Base-by-base conservation (phyloP, 768 basidiomycete genomes). In the Sporobolomyces roseus region DNA sequence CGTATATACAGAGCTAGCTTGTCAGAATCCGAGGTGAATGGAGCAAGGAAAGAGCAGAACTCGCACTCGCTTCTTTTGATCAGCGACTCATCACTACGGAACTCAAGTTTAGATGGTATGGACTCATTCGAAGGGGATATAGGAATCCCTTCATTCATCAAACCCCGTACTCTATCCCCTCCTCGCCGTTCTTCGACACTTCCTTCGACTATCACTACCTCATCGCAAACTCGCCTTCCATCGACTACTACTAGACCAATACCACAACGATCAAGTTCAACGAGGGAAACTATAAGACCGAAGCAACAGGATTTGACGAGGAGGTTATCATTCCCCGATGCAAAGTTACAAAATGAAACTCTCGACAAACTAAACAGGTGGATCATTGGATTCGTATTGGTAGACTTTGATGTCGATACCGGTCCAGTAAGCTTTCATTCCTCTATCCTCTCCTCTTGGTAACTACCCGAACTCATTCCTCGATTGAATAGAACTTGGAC, bases 321-420 rank as follows among this genome's bases (percentile, higher is more conserved):
- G 29, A 35, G 56, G 16, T 38, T 69, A n/a, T 64, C 62, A 33
- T 69, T 69, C 45, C 68, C 68, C 12, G 23, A 46, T 25, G 43
- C 36, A 13, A 33, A 21, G 6, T 58, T 69, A 45, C 43, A 60
- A 16, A 43, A 36, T 23, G 48, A 48, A 29, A 50, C 53, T 10
- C 50, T 68, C 13, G 46, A 25, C 5, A 4, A 32, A 9, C 27
- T 73, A 23, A 35, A 52, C 29, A 36, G 62, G 5, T 73, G 36
- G 50, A 25, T 72, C 54, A n/a, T 70, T 51, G 55, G 55, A 21
- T 69, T 74, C 45, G 71, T 70, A 7, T 14, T 76, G 19, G 73
- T 76, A 33, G 65, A 74, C 25, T 75, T 75, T 52, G 75, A 75
- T 52, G 32, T 75, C 25, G 75, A 75, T 53, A 25, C 45, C n/a